phyloP scores from a whole-genome alignment of 2,329 filamentous ascomycete species.

The Trichoderma hamatum region DNA sequence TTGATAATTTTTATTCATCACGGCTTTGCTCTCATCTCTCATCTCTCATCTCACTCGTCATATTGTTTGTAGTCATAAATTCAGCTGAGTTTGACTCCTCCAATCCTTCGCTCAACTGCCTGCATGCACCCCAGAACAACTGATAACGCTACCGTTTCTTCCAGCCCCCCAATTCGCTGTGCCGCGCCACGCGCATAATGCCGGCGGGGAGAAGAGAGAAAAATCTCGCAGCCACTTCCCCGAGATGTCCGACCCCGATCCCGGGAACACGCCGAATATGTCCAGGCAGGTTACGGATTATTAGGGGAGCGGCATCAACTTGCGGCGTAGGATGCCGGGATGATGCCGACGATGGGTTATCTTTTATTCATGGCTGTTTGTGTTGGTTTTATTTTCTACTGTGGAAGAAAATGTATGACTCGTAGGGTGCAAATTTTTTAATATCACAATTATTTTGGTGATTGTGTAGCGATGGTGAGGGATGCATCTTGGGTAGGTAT shows the following conservation, averaged over 20 bases:
- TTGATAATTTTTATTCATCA: background rate
- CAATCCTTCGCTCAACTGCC: background rate
- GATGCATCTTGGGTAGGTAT: background rate
- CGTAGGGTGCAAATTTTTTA: background rate
- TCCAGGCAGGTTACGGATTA: background rate
- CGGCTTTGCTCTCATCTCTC: background rate
- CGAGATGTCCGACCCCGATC: slow-evolving; percentile 14
- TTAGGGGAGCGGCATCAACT: background rate
- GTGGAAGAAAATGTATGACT: background rate
- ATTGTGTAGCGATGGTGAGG: background rate
- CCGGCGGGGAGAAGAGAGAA: background rate
- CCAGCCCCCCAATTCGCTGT: background rate
- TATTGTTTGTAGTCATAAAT: background rate
- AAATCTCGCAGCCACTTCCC: slow-evolving; percentile 8
- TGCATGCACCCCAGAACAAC: background rate
- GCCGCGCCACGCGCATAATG: slow-evolving; percentile 15
- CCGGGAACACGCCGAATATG: slow-evolving; percentile 1
- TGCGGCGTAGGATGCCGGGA: background rate
- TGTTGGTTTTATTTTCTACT: background rate
- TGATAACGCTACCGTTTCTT: background rate
- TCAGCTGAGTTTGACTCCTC: background rate
- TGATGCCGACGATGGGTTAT: background rate
- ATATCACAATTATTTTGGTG: background rate
- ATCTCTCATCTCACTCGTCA: background rate
- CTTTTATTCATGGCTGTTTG: background rate